Evolutionary conservation across 331 rosid species (phyloP).

Genomic region (Erythrophleum ivorense): DNA sequence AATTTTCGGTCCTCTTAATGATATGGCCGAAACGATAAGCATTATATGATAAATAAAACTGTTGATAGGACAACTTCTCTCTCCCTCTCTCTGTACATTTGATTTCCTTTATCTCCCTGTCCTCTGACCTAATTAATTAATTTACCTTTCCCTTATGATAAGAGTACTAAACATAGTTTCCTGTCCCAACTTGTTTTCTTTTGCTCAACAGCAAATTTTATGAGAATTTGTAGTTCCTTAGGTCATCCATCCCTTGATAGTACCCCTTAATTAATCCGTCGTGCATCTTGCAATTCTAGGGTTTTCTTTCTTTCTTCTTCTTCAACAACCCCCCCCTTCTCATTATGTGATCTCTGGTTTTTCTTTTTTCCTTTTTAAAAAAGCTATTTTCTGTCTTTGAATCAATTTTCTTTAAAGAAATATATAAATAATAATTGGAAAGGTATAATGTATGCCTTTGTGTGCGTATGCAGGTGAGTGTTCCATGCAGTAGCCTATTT

Average conservation of each 20-base stretch:
- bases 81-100: slow-evolving; percentile 34
- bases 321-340: slow-evolving; percentile 11
- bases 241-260: slow-evolving; percentile 31
- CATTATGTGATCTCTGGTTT: neutral
- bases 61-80: slow-evolving; percentile 64
- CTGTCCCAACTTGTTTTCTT: neutral
- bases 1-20: slow-evolving; percentile 33
- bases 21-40: neutral
- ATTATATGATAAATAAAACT: slow-evolving; percentile 34
- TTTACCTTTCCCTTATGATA: slow-evolving; percentile 38
- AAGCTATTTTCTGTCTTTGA: neutral
- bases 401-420: neutral
- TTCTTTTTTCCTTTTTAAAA: neutral
- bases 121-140: slow-evolving; percentile 39
- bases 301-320: slow-evolving; percentile 28
- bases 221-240: slow-evolving; percentile 15
- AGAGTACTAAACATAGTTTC: neutral
- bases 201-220: neutral
- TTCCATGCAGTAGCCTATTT: slow-evolving; percentile 93
- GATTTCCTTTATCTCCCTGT: slow-evolving; percentile 41
- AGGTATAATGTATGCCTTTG: neutral
- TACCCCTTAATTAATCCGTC: slow-evolving; percentile 11
- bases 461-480: slow-evolving; percentile 78
- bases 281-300: slow-evolving; percentile 10
- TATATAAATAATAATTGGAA: slow-evolving; percentile 2